Base-by-base conservation (phyloP, 805 yeast species). In the Torulaspora microellipsoides region DNA sequence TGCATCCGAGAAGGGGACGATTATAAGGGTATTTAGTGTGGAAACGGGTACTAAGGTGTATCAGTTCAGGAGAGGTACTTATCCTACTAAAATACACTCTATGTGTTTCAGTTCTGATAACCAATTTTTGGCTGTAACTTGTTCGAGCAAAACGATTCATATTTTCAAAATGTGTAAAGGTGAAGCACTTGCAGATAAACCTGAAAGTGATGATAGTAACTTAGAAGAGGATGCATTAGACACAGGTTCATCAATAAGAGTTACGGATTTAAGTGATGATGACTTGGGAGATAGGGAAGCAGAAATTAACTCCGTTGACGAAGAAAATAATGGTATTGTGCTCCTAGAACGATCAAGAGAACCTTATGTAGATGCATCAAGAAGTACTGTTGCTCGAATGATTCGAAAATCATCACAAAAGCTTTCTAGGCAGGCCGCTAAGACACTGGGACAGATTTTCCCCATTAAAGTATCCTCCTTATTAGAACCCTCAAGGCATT, bases 121-220 rank as follows among this genome's bases (percentile, higher is more conserved):
- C 47, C 72, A 73, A 12, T 77, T 83, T 49, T 69, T 93, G 27
- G 77, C 87, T n/a, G 96, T 91, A 20, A 79, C 91, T 9, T 83
- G 95, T 23, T 80, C 95, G 2, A 87, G 95, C 15, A 95, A 86
- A 34, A 93, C 99, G 0, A 90, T 93, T 15, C 99, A 93, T 64
- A 80, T 93, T 31, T 93, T 91, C 71, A 75, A 89, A 45, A 65
- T 90, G 41, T 85, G 52, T 6, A 50, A 49, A 31, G 41, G 39
- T 9, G 43, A 42, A 2, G 38, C 46, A 28, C 37, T 36, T 31
- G 12, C 38, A 34, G 49, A 48, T 15, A 46, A 48, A 33, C 48
- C 42, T 31, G 54, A 59, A 51, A 72, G 63, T 34, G 73, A 53
- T 58, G 75, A 59, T 53, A 72, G 63, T 32, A 72, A 52, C 55